Conservation (phyloP, 768 basidiomycete genomes). For the Daedaleopsis sinensis region DNA sequence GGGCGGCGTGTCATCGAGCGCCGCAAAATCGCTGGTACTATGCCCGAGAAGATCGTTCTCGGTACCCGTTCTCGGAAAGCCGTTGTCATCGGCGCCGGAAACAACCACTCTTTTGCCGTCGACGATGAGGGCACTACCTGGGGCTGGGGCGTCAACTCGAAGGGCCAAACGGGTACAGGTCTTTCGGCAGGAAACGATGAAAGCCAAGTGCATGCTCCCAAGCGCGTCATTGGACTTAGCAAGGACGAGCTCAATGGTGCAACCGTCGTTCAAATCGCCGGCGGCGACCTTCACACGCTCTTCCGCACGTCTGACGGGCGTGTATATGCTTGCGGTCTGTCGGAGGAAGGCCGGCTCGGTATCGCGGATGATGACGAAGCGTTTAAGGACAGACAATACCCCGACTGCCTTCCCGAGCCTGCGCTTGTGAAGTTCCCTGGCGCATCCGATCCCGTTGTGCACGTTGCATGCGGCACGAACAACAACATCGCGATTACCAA, state of each 20-base stretch:
- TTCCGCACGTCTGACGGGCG: slow-evolving; percentile 85
- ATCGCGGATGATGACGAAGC: slow-evolving; percentile 70
- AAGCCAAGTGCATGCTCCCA: slow-evolving; percentile 64
- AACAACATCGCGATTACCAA: slow-evolving; percentile 72
- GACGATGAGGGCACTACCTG: slow-evolving; percentile 82
- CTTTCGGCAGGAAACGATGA: slow-evolving; percentile 46
- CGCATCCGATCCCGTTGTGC: slow-evolving; percentile 61
- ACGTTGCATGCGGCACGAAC: slow-evolving; percentile 70
- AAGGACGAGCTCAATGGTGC: slow-evolving; percentile 58
- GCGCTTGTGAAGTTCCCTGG: slow-evolving; percentile 67
- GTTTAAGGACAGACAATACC: slow-evolving; percentile 53
- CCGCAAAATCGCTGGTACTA: slow-evolving; percentile 86
- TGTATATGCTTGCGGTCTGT: slow-evolving; percentile 86
- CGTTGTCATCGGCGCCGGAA: slow-evolving; percentile 76
- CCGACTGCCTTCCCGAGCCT: slow-evolving; percentile 69
- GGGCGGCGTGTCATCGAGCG: slow-evolving; percentile 90
- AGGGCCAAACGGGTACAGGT: slow-evolving; percentile 78
- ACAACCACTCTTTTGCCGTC: slow-evolving; percentile 89
- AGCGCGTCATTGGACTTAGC: slow-evolving; percentile 64
- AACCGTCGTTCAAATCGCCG: slow-evolving; percentile 68
- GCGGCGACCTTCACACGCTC: slow-evolving; percentile 88
- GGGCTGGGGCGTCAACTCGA: slow-evolving; percentile 96
- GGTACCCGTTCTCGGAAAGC: slow-evolving; percentile 65
- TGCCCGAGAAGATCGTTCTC: slow-evolving; percentile 85
- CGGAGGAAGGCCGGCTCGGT: slow-evolving; percentile 84